phyloP scores from a whole-genome alignment of 805 yeast genomes.

The Wickerhamiella parazyma region DNA sequence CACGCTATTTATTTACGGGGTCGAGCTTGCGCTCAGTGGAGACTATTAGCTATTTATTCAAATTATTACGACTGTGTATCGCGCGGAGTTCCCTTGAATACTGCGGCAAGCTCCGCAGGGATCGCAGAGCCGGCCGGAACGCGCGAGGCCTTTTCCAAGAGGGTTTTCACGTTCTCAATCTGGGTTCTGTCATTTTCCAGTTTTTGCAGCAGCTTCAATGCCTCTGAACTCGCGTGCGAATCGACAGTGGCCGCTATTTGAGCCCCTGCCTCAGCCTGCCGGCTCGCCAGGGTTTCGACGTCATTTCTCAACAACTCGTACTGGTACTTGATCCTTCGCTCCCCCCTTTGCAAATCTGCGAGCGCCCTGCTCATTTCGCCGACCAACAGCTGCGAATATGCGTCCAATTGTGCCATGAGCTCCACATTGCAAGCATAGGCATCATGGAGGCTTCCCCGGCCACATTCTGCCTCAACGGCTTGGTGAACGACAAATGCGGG shows the following conservation, averaged over 20 bases:
- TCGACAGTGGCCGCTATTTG: background rate
- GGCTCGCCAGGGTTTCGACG: slow-evolving; percentile 16
- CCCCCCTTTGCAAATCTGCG: slow-evolving; percentile 18
- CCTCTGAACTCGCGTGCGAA: background rate
- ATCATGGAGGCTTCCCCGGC: slow-evolving; percentile 15
- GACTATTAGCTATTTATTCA: slow-evolving; percentile 1
- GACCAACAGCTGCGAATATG: slow-evolving; percentile 21
- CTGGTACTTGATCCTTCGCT: slow-evolving; percentile 24
- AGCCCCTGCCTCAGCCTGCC: slow-evolving; percentile 9
- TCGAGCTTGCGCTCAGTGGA: slow-evolving; percentile 44
- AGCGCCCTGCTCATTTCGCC: slow-evolving; percentile 20
- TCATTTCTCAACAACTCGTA: slow-evolving; percentile 25
- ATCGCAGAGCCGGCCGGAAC: background rate
- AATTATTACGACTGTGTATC: no score
- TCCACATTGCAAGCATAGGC: slow-evolving; percentile 21
- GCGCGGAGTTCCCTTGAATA: background rate
- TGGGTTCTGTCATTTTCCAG: background rate
- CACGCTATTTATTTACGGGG: slow-evolving; percentile 63
- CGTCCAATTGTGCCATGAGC: slow-evolving; percentile 24
- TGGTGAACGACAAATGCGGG: slow-evolving; percentile 22
- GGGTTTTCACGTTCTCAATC: background rate
- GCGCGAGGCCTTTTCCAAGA: background rate
- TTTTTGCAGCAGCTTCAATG: background rate
- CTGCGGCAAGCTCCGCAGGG: background rate
- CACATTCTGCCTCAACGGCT: slow-evolving; percentile 18